Percentiles rank a stretch among this genome's conserved stretches.
Evolutionary conservation across 345 rosid genomes (phyloP).

Genomic region (Ceriops tagal): DNA sequence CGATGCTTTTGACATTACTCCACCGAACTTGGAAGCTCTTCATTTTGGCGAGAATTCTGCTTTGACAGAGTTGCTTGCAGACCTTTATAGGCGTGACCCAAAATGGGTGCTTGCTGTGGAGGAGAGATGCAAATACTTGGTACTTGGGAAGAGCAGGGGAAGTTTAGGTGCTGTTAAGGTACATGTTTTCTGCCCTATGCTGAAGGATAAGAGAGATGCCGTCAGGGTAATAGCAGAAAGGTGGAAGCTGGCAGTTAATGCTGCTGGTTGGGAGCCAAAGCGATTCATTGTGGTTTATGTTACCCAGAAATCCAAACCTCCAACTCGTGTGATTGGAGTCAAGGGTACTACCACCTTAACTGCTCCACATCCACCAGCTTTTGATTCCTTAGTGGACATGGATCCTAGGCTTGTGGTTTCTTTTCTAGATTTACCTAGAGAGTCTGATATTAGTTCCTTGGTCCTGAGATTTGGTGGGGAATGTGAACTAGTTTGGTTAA

Average conservation of each 20-base stretch:
- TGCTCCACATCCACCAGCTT: constrained; percentile 48
- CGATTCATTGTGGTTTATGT: constrained; percentile 74
- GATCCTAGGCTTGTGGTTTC: constrained; percentile 92
- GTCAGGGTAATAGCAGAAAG: constrained; percentile 85
- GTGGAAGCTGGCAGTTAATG: constrained; percentile 77
- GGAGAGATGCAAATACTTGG: constrained; percentile 90
- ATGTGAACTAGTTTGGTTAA: constrained; percentile 89
- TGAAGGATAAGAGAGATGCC: constrained; percentile 88
- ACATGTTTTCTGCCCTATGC: constrained; percentile 90
- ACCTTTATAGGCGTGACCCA: constrained; percentile 85
- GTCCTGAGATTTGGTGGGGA: constrained; percentile 96
- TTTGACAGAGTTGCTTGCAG: constrained; percentile 65
- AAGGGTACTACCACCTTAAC: constrained; percentile 50
- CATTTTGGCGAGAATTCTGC: constrained; percentile 81
- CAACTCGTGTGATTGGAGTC: constrained; percentile 66
- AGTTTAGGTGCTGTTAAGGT: constrained; percentile 53
- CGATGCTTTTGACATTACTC: constrained; percentile 80
- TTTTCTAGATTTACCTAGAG: constrained; percentile 84
- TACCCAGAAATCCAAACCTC: constrained; percentile 73
- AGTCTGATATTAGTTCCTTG: constrained; percentile 72
- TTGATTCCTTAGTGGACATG: constrained; percentile 86
- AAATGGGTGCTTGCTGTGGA: constrained; percentile 89
- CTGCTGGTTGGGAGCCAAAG: constrained; percentile 96
- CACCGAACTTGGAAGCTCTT: constrained; percentile 73
- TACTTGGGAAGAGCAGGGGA: constrained; percentile 74